Evolutionary conservation across 495 filamentous ascomycete genomes (phyloP), one percentile per base, ranked within the genome.

Genomic region (Aspergillus kassunensis): DNA sequence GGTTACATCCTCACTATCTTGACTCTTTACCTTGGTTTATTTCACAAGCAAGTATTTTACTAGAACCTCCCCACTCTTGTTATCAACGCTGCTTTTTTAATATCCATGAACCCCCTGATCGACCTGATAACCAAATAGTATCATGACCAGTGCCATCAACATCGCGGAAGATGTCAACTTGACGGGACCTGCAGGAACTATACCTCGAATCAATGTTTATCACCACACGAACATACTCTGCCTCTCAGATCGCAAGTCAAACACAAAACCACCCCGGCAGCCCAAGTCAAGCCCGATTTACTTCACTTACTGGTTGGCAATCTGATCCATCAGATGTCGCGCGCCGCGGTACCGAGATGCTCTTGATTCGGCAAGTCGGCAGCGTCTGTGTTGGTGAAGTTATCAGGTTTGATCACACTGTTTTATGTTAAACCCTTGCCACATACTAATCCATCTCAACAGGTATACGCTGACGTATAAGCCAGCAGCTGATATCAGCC

Each of bases 401-500:
- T 29, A 81, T 95, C 42, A 85, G 84, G 80, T 84, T 58, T 41
- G 63, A 50, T 41, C n/a, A 6, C 1, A 35, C 20, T 35, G 27
- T 23, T 7, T 42, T 18, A 40, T 9, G 29, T 29, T 15, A n/a
- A 4, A n/a, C 24, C 33, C 34, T 39, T 10, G 35, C 20, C 23
- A 27, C 43, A 4, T n/a, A 37, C n/a, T 51, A 19, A 23, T 6
- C n/a, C 19, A 37, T 33, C 11, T 48, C 4, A n/a, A 37, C 49
- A 85, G 82, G 60, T 98, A 96, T 68, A 97, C 91, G 10, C 70
- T 97, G 23, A 97, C 90, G 9, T 98, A 98, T 67, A 91, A 86
- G 2, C 92, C 93, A n/a, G 81, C 87, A 16, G 72, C 78, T 44
- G 93, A 97, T 67, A 88, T 85, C 49, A 90, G 96, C 57, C 81